These are phyloP conservation scores for Ophiocordyceps camponoti-floridani DNA, from an alignment of 2,329 filamentous ascomycete genomes.

Conservation along the genomic window DNA sequence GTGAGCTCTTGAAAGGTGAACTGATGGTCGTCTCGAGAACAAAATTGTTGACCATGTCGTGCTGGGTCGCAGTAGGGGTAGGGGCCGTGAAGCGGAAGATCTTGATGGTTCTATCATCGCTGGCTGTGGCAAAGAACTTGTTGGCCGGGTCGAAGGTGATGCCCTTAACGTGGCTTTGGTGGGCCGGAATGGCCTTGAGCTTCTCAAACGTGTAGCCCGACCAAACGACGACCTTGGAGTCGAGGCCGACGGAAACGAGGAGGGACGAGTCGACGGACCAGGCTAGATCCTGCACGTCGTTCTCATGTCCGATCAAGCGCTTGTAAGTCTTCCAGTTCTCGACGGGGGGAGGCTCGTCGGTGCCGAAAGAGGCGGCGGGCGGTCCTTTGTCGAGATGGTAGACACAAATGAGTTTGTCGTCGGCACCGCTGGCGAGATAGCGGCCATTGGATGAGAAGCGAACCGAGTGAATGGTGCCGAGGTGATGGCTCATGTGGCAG, in stretches of 20 bases:
- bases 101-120: slow-evolving; percentile 91
- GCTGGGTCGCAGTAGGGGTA: slow-evolving; percentile 74
- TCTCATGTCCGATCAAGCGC: slow-evolving; percentile 88
- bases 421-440: slow-evolving; percentile 89
- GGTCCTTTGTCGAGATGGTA: slow-evolving; percentile 78
- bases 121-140: slow-evolving; percentile 97
- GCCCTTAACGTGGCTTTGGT: slow-evolving; percentile 96
- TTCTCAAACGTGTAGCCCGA: slow-evolving; percentile 97
- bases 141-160: slow-evolving; percentile 97
- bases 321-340: slow-evolving; percentile 97
- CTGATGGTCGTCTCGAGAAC: slow-evolving; percentile 83
- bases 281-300: slow-evolving; percentile 92
- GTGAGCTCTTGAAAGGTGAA: slow-evolving; percentile 74
- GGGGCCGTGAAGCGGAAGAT: slow-evolving; percentile 91
- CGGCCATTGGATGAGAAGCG: slow-evolving; percentile 91
- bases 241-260: slow-evolving; percentile 83
- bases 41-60: slow-evolving; percentile 96
- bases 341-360: slow-evolving; percentile 77
- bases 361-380: slow-evolving; percentile 67
- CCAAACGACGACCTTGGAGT: slow-evolving; percentile 98
- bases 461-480: slow-evolving; percentile 91
- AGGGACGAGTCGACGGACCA: slow-evolving; percentile 96
- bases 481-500: slow-evolving; percentile 95
- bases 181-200: slow-evolving; percentile 78
- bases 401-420: slow-evolving; percentile 97